Evolutionary conservation across 139 green algal genomes (phyloP).

Genomic region (Chlamydomonas eustigma): DNA sequence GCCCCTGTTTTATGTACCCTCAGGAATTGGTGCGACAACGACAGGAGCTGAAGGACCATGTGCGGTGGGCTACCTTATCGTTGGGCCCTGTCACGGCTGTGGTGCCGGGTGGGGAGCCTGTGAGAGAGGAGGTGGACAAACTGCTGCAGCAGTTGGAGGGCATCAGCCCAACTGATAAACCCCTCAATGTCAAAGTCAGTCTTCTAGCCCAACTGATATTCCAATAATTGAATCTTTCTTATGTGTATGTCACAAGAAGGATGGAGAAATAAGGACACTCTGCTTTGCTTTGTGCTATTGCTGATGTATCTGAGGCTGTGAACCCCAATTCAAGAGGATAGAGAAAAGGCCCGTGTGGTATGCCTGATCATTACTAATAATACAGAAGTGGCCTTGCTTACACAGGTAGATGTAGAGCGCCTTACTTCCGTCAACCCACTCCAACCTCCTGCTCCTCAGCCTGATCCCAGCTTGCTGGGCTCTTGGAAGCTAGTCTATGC

Average conservation of each 20-base stretch:
- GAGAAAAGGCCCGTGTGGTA: too few species aligned
- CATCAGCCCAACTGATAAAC: constrained; percentile 19
- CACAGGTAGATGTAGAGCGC: neutral
- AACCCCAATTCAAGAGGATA: too few species aligned
- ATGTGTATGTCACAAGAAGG: too few species aligned
- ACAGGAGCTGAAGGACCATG: constrained; percentile 27
- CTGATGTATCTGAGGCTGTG: too few species aligned
- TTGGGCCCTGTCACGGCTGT: constrained; percentile 28
- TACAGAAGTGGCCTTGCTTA: too few species aligned
- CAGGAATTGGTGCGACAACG: constrained; percentile 10
- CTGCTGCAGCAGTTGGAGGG: constrained; percentile 29
- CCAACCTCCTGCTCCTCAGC: neutral
- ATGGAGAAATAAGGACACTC: too few species aligned
- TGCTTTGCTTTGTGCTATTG: too few species aligned
- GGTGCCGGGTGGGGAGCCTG: constrained; percentile 31
- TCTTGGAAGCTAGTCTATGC: neutral
- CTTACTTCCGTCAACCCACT: neutral
- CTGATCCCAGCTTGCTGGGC: neutral
- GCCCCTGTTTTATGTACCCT: neutral
- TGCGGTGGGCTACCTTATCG: constrained; percentile 16
- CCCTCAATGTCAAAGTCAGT: constrained; percentile 19
- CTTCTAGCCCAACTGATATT: neutral
- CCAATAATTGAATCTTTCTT: too few species aligned
- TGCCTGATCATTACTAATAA: too few species aligned
- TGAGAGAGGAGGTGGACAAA: constrained; percentile 29